Evolutionary conservation across 176 grass and related monocot genomes (phyloP).

Genomic region (Triticum timopheevii): DNA sequence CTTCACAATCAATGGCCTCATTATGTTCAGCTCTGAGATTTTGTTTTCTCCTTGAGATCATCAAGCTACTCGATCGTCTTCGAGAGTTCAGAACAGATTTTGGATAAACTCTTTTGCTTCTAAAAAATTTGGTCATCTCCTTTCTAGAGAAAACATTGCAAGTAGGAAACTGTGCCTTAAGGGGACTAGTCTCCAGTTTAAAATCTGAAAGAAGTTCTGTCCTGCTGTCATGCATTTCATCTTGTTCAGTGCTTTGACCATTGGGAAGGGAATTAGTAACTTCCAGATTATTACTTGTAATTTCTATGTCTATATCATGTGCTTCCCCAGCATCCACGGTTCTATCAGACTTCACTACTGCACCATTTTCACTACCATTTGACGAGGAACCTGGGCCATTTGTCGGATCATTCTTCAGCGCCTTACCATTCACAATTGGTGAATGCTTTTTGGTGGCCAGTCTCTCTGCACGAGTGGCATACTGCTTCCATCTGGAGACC

Average conservation of each 20-base stretch:
- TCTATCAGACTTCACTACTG: slow-evolving; percentile 32
- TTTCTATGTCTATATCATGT: slow-evolving; percentile 38
- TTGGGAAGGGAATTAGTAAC: slow-evolving; percentile 36
- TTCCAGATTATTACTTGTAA: slow-evolving; percentile 48
- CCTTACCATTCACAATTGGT: slow-evolving; percentile 51
- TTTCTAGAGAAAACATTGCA: slow-evolving; percentile 85
- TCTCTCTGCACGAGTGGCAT: slow-evolving; percentile 60
- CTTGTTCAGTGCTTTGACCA: slow-evolving; percentile 35
- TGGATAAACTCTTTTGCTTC: slow-evolving; percentile 72
- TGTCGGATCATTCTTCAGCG: slow-evolving; percentile 36
- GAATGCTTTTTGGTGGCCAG: slow-evolving; percentile 33
- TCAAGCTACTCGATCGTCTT: slow-evolving; percentile 38
- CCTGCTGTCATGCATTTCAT: slow-evolving; percentile 31
- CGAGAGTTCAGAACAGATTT: slow-evolving; percentile 61
- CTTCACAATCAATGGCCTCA: slow-evolving; percentile 37
- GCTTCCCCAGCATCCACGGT: slow-evolving; percentile 20
- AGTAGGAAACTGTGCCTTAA: slow-evolving; percentile 85
- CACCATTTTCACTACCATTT: slow-evolving; percentile 38
- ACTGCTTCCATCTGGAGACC: slow-evolving; percentile 96
- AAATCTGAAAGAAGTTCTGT: slow-evolving; percentile 47
- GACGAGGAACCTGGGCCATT: slow-evolving; percentile 16
- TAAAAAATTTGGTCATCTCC: slow-evolving; percentile 83
- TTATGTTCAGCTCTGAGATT: slow-evolving; percentile 30
- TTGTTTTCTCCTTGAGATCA: slow-evolving; percentile 41
- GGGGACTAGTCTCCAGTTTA: slow-evolving; percentile 51